phyloP scores from a whole-genome alignment of 2,329 filamentous ascomycete genomes.

The Trichoderma sp. region DNA sequence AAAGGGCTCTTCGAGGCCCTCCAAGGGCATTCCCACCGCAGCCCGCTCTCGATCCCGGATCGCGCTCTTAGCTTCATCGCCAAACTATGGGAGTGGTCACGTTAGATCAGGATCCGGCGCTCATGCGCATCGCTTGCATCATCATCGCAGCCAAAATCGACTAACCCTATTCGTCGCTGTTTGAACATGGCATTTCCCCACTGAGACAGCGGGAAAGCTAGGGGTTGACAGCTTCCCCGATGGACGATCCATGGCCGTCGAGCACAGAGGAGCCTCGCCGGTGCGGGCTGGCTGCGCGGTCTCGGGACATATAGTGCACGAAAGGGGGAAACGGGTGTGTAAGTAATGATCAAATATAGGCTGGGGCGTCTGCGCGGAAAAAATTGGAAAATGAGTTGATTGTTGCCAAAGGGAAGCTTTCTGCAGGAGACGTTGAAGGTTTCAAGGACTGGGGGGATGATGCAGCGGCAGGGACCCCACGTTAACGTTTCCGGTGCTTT shows the following conservation, averaged over 20 bases:
- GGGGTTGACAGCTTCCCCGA: constrained; percentile 2
- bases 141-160: background rate
- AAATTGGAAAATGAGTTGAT: background rate
- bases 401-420: background rate
- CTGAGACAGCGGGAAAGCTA: constrained; percentile 29
- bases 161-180: constrained; percentile 42
- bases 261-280: constrained; percentile 23
- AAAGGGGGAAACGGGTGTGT: background rate
- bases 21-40: constrained; percentile 30
- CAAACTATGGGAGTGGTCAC: constrained; percentile 38
- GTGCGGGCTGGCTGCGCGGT: constrained; percentile 15
- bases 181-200: constrained; percentile 43
- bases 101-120: background rate
- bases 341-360: background rate
- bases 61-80: constrained; percentile 37
- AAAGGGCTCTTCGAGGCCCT: constrained; percentile 33
- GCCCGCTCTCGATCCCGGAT: constrained; percentile 42
- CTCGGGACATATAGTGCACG: constrained; percentile 18
- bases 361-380: background rate
- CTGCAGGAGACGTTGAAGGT: constrained; percentile 1
- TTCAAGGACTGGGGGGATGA: background rate
- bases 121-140: background rate
- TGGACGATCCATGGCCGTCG: constrained; percentile 27
- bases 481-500: background rate
- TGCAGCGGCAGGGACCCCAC: constrained; percentile 8